Percentiles rank a stretch among this genome's conserved stretches.
Evolutionary conservation across 2,329 filamentous ascomycete genomes (phyloP).

Genomic region (Penicillium fuscoglaucum): DNA sequence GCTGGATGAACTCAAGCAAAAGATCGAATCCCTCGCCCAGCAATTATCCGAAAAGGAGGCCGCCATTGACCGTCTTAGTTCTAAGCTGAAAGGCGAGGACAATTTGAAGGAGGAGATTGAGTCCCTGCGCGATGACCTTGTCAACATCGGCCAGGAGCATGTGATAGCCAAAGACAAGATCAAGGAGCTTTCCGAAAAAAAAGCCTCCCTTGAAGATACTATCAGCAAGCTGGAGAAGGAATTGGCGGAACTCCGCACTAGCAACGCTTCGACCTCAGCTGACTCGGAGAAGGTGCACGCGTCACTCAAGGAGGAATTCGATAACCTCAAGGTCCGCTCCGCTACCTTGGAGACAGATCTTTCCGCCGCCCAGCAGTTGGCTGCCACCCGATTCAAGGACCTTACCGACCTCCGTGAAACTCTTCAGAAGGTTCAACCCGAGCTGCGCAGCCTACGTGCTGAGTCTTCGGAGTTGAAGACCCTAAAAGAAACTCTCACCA

Average conservation of each 20-base stretch:
- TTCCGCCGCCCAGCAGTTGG: slow-evolving; percentile 79
- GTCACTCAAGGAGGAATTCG: slow-evolving; percentile 63
- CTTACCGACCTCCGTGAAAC: slow-evolving; percentile 76
- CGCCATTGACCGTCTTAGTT: slow-evolving; percentile 69
- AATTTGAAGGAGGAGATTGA: slow-evolving; percentile 84
- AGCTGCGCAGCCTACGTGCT: slow-evolving; percentile 74
- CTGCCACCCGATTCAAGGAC: slow-evolving; percentile 85
- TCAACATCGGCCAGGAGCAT: slow-evolving; percentile 77
- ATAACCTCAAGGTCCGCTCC: slow-evolving; percentile 70
- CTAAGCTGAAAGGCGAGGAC: slow-evolving; percentile 72
- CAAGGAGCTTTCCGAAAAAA: slow-evolving; percentile 70
- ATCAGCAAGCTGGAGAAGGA: slow-evolving; percentile 72
- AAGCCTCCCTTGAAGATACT: slow-evolving; percentile 61
- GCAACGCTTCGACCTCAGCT: slow-evolving; percentile 47
- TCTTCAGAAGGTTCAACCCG: slow-evolving; percentile 80
- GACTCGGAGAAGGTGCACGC: slow-evolving; percentile 53
- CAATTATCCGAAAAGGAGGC: slow-evolving; percentile 61
- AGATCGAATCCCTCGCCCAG: slow-evolving; percentile 37
- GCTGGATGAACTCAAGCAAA: slow-evolving; percentile 36
- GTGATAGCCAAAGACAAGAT: slow-evolving; percentile 77
- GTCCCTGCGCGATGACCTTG: slow-evolving; percentile 73
- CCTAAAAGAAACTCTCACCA: slow-evolving; percentile 71
- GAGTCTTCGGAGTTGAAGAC: slow-evolving; percentile 74
- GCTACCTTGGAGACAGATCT: slow-evolving; percentile 76
- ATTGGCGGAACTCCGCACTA: slow-evolving; percentile 57